phyloP scores from a whole-genome alignment of 129 eudicot genomes.

The Pittosporum tobira region DNA sequence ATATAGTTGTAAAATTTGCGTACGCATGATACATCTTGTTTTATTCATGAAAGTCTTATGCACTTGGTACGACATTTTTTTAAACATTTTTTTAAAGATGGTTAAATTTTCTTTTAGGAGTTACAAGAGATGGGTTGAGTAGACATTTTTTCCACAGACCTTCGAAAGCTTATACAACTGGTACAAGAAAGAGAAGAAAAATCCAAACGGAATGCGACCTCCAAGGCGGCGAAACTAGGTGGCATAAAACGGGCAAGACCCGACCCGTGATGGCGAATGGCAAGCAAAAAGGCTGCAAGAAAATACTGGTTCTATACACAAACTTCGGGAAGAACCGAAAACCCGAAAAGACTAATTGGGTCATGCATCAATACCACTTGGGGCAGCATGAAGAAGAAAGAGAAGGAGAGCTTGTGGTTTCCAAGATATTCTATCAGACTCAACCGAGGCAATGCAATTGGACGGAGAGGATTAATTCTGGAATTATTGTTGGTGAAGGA shows the following conservation, averaged over 20 bases:
- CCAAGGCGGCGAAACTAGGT: conserved; percentile 92
- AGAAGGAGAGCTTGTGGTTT: conserved; percentile 94
- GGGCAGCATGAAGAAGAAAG: conserved; percentile 92
- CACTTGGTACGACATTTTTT: too few relatives aligned
- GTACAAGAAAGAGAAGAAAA: conserved; percentile 88
- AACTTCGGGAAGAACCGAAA: conserved; percentile 92
- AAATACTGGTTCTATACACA: conserved; percentile 86
- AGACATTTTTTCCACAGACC: conserved; percentile 98
- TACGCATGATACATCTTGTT: too few relatives aligned
- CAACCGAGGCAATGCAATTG: conserved; percentile 92
- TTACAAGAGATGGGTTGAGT: conserved; percentile 88
- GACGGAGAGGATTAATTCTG: conserved; percentile 36
- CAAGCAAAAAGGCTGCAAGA: conserved; percentile 94
- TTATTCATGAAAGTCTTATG: too few relatives aligned
- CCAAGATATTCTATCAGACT: conserved; percentile 91
- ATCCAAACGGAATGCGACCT: conserved; percentile 93
- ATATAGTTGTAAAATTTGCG: too few relatives aligned
- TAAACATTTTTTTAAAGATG: too few relatives aligned
- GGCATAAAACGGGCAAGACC: conserved; percentile 98
- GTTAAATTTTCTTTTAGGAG: conserved; percentile 42
- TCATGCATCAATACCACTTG: conserved; percentile 95
- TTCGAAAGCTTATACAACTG: conserved; percentile 95
- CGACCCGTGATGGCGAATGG: conserved; percentile 87
- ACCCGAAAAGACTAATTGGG: conserved; percentile 99
- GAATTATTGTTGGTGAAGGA: conserved; percentile 11